phyloP scores from a whole-genome alignment of 495 filamentous ascomycete genomes.

The Platismatia glauca region DNA sequence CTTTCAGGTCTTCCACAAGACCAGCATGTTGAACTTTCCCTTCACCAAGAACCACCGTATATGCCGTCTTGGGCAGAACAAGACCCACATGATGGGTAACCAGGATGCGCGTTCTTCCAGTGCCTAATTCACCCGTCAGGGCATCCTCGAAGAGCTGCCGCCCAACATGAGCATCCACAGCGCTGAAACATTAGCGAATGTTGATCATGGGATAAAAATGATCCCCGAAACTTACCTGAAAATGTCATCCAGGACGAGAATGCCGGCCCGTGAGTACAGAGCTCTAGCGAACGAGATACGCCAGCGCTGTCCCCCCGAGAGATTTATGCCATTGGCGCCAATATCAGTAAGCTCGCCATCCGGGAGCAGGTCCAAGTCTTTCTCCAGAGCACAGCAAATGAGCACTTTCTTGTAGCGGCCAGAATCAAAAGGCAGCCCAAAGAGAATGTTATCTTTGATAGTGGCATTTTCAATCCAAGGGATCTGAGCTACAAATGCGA shows the following conservation, averaged over 20 bases:
- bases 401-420: constrained; percentile 57
- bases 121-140: constrained; percentile 56
- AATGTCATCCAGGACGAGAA: constrained; percentile 76
- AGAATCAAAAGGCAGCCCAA: constrained; percentile 59
- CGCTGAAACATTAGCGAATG: constrained; percentile 17
- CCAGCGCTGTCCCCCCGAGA: constrained; percentile 81
- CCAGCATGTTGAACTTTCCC: constrained; percentile 57
- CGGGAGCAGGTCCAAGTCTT: constrained; percentile 63
- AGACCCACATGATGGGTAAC: constrained; percentile 77
- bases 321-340: constrained; percentile 72
- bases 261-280: constrained; percentile 69
- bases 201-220: neutral
- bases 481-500: constrained; percentile 73
- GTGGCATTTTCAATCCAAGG: constrained; percentile 83
- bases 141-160: constrained; percentile 68
- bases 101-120: constrained; percentile 65
- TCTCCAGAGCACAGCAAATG: constrained; percentile 59
- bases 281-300: constrained; percentile 69
- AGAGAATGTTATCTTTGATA: constrained; percentile 63
- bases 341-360: constrained; percentile 75
- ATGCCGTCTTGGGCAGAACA: constrained; percentile 59
- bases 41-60: constrained; percentile 58
- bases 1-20: constrained; percentile 45
- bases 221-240: constrained; percentile 47
- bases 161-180: constrained; percentile 61